Base-by-base conservation (phyloP, 2,329 filamentous ascomycete genomes). In the Diaporthe destruens region DNA sequence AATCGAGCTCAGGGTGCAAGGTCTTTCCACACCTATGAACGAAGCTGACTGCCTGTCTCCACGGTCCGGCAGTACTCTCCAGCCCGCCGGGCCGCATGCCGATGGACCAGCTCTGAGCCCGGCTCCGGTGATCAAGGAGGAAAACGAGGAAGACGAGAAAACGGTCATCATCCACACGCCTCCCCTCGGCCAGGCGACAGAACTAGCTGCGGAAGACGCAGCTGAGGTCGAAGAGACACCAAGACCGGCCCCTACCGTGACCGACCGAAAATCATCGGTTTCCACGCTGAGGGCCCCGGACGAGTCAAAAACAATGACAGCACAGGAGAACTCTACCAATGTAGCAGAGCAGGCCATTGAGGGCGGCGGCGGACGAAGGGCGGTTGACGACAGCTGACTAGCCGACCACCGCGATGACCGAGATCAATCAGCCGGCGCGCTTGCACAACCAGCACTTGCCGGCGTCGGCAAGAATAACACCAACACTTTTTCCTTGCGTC, bases 1-100 rank as follows among this genome's bases (percentile, higher is more conserved):
- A 18, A 80, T 84, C 0, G 87, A 88, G 75, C 84, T 85, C n/a
- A 80, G 84, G n/a, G 87, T 87, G 4, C 85, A 88, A 77, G 84
- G 87, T 16, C 87, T 85, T 11, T 44, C 65, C 47, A 88, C 86
- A 20, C 86, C 87, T 1, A 84, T 82, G 2, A 83, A 83, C 54
- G 85, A 87, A 72, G 74, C 80, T 71, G 79, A 77, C 74, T 76
- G 78, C 66, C 78, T 54, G 56, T 65, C 66, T 32, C 73, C 71
- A 6, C 29, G 69, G 20, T 73, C 66, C 42, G 71, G 65, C 23
- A 61, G 69, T 5, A 51, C 61, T 23, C 51, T 78, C 18, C 72
- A 75, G 20, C 72, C 75, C 20, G 70, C 75, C 32, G 74, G 53
- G 20, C 16, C 70, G 11, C 63, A 71, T n/a, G 65, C 65, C n/a